Percentiles rank a stretch among this genome's conserved stretches.
Evolutionary conservation across 441 rosid species (phyloP).

Genomic region (California macrophylla): DNA sequence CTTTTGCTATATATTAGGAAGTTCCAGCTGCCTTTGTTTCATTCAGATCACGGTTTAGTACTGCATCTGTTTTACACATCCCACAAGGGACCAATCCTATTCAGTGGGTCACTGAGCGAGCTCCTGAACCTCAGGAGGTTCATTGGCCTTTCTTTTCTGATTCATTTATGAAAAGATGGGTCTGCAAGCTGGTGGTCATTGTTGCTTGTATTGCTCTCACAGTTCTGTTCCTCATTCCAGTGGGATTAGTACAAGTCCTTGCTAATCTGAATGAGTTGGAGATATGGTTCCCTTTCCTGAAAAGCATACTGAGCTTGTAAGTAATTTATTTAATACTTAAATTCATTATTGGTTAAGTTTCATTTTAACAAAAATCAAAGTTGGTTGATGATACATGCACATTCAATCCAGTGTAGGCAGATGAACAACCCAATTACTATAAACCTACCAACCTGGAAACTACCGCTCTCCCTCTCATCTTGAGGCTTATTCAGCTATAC

Average conservation of each 20-base stretch:
- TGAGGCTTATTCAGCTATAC: no score
- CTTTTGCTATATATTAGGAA: slow-evolving; percentile 44
- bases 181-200: slow-evolving; percentile 43
- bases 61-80: slow-evolving; percentile 65
- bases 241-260: slow-evolving; percentile 79
- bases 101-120: slow-evolving; percentile 77
- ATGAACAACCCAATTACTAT: background rate
- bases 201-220: slow-evolving; percentile 44
- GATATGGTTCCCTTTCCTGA: slow-evolving; percentile 66
- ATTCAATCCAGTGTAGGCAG: background rate
- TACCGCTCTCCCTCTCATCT: no score
- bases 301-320: slow-evolving; percentile 53
- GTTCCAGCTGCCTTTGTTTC: slow-evolving; percentile 87
- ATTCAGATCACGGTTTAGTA: slow-evolving; percentile 66
- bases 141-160: slow-evolving; percentile 87
- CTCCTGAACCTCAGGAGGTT: slow-evolving; percentile 77
- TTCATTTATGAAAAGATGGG: slow-evolving; percentile 73
- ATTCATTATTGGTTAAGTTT: background rate
- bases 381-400: background rate
- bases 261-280: slow-evolving; percentile 71
- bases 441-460: background rate
- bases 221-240: slow-evolving; percentile 69
- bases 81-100: slow-evolving; percentile 76
- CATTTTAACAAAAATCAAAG: background rate
- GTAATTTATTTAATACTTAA: slow-evolving; percentile 19